These are phyloP conservation scores for Leccinellum rugosiceps DNA, from an alignment of 768 basidiomycete species.

Conservation along the genomic window DNA sequence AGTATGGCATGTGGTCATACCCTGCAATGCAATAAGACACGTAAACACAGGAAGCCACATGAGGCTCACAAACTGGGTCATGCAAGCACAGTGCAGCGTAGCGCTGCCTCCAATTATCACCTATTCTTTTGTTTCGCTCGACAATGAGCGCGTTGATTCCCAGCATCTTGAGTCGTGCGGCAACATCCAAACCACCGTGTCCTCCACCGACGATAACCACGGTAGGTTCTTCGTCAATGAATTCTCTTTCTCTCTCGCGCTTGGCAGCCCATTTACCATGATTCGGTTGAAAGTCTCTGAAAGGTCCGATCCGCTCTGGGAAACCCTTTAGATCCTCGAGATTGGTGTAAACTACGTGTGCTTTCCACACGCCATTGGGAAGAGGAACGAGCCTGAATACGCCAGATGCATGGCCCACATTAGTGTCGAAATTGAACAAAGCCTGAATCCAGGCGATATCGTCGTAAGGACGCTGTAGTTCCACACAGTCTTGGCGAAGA, in stretches of 20 bases:
- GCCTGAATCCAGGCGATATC: constrained; percentile 45
- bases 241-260: constrained; percentile 28
- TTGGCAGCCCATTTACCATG: constrained; percentile 32
- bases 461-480: constrained; percentile 28
- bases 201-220: constrained; percentile 53
- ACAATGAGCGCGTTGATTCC: constrained; percentile 19
- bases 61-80: constrained; percentile 31
- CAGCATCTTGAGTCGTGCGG: constrained; percentile 48
- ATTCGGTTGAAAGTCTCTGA: constrained; percentile 40
- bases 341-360: constrained; percentile 46
- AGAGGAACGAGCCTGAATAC: constrained; percentile 47
- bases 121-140: constrained; percentile 26
- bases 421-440: constrained; percentile 43
- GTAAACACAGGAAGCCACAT: not conserved
- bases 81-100: constrained; percentile 31
- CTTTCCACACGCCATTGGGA: constrained; percentile 42
- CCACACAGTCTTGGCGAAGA: constrained; percentile 18
- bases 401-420: constrained; percentile 38
- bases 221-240: constrained; percentile 41
- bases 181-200: constrained; percentile 53
- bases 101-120: constrained; percentile 32
- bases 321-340: constrained; percentile 48
- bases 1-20: constrained; percentile 50
- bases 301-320: constrained; percentile 42
- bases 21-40: constrained; percentile 23